A percentile compares a stretch with the other conserved stretches of the same genome.
Conservation (phyloP, 306 rosid species). For the Luffa aegyptiaca region DNA sequence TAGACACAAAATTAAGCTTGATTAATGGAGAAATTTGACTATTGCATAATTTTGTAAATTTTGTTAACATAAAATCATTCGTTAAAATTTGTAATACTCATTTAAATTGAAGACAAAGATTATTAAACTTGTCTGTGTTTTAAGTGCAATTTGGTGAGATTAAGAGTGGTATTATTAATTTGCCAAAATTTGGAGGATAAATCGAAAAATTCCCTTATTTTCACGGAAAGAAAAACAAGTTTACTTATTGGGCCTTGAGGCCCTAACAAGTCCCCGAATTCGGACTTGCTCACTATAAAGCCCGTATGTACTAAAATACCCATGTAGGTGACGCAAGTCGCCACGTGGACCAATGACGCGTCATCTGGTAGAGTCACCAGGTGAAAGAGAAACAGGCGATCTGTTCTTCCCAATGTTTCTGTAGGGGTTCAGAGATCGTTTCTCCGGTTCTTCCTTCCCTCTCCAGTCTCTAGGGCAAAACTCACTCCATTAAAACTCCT, state of each 20-base stretch:
- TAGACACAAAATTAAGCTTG: too few relatives aligned
- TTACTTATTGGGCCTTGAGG: background rate
- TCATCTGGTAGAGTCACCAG: background rate
- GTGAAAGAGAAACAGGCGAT: background rate
- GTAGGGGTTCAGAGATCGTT: background rate
- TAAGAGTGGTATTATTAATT: too few relatives aligned
- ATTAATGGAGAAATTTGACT: too few relatives aligned
- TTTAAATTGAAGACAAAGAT: too few relatives aligned
- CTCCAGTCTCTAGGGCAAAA: conserved; percentile 18
- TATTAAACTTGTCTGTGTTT: too few relatives aligned
- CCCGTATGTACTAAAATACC: background rate
- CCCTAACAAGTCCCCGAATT: background rate
- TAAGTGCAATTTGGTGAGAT: too few relatives aligned
- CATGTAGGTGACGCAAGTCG: background rate
- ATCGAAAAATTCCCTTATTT: too few relatives aligned
- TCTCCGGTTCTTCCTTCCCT: background rate
- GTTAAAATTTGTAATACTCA: too few relatives aligned
- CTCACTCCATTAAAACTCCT: background rate
- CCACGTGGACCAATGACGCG: conserved; percentile 4
- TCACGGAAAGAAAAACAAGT: background rate
- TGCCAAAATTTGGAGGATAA: too few relatives aligned
- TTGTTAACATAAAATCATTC: too few relatives aligned
- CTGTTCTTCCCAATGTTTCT: background rate
- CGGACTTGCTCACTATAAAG: background rate
- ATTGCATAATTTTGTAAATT: too few relatives aligned